Evolutionary conservation across 2,329 filamentous ascomycete species (phyloP).

Genomic region (Anthostomella pinea): DNA sequence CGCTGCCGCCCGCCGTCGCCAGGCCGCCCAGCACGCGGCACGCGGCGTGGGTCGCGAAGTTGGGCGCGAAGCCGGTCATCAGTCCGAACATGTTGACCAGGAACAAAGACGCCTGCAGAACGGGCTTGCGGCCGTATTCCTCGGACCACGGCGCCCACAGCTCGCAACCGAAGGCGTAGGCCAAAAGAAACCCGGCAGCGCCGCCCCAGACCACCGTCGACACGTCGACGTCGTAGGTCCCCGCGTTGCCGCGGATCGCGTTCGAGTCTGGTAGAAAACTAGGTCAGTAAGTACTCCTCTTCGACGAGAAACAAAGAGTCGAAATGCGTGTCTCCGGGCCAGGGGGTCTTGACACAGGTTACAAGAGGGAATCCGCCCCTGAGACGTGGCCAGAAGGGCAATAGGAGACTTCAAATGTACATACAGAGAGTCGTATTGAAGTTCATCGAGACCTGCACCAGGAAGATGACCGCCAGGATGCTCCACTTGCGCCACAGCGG

Average conservation of each 20-base stretch:
- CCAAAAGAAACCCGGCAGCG: conserved; percentile 66
- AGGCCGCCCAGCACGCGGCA: conserved; percentile 67
- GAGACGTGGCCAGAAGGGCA: no score
- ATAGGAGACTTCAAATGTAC: no score
- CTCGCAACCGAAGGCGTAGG: conserved; percentile 82
- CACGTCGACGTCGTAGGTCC: conserved; percentile 62
- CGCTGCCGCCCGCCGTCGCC: conserved; percentile 66
- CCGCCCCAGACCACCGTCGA: conserved; percentile 69
- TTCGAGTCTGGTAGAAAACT: no score
- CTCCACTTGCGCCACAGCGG: conserved; percentile 62
- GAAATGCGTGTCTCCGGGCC: no score
- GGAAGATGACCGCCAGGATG: conserved; percentile 64
- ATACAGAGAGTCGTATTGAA: conserved; percentile 71
- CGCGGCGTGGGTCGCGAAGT: conserved; percentile 65
- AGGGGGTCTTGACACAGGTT: no score
- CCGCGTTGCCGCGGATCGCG: conserved; percentile 58
- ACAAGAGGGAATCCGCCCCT: no score
- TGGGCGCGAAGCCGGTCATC: conserved; percentile 65
- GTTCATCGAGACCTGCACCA: conserved; percentile 72
- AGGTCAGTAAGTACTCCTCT: no score
- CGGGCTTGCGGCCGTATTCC: conserved; percentile 72
- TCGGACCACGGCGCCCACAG: conserved; percentile 84
- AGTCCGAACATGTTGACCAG: conserved; percentile 75
- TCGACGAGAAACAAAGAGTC: no score
- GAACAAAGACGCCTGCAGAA: conserved; percentile 67